Evolutionary conservation across 495 filamentous ascomycete genomes (phyloP).

Genomic region (Penicillium cinerascens): DNA sequence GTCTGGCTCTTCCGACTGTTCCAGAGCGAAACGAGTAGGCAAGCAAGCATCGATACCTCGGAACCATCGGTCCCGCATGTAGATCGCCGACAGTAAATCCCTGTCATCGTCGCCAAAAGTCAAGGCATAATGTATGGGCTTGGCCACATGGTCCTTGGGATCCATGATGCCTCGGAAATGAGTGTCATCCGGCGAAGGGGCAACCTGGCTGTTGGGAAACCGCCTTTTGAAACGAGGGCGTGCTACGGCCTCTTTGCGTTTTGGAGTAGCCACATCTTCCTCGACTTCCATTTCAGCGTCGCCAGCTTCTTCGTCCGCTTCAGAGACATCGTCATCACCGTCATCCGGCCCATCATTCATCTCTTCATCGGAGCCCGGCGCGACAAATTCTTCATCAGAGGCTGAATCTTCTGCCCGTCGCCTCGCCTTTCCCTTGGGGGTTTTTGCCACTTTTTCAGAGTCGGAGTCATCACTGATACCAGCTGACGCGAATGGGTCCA

Average conservation of each 20-base stretch:
- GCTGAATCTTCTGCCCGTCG: constrained; percentile 17
- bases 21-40: constrained; percentile 41
- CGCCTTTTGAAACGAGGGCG: neutral
- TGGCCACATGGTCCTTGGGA: constrained; percentile 37
- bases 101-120: constrained; percentile 46
- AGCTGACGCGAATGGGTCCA: constrained; percentile 33
- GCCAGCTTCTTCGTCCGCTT: constrained; percentile 11
- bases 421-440: constrained; percentile 18
- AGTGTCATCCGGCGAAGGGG: constrained; percentile 16
- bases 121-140: constrained; percentile 32
- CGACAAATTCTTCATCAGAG: constrained; percentile 32
- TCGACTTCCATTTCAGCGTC: constrained; percentile 13
- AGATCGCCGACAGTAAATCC: constrained; percentile 43
- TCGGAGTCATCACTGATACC: constrained; percentile 34
- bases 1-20: constrained; percentile 22
- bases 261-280: neutral
- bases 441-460: constrained; percentile 1
- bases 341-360: constrained; percentile 16
- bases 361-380: constrained; percentile 17
- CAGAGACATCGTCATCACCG: constrained; percentile 13
- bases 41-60: constrained; percentile 46
- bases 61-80: constrained; percentile 47
- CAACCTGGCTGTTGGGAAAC: neutral
- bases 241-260: neutral
- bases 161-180: constrained; percentile 38